Evolutionary conservation across 108 stramenopile species (phyloP).

Genomic region (Conticribra guillardii): DNA sequence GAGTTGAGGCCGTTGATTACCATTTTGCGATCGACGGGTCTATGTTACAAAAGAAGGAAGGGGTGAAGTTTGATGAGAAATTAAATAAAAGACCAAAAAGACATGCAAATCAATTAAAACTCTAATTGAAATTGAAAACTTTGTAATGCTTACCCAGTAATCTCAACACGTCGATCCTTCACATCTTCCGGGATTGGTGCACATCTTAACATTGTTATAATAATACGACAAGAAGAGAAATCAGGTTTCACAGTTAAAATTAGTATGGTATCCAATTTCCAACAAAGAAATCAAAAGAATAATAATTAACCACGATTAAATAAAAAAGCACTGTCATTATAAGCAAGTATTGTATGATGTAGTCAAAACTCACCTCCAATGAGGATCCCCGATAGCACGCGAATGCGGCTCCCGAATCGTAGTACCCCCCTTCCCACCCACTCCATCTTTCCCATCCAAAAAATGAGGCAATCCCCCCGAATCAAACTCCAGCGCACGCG

Average conservation of each 20-base stretch:
- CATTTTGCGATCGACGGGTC: conserved; percentile 83
- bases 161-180: conserved; percentile 90
- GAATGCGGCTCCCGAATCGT: conserved; percentile 55
- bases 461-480: conserved; percentile 77
- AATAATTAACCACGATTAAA: no score
- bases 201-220: no score
- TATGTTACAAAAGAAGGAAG: background rate
- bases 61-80: background rate
- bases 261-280: no score
- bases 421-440: conserved; percentile 12
- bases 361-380: conserved; percentile 62
- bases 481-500: conserved; percentile 73
- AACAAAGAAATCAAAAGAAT: no score
- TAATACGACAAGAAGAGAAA: no score
- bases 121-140: background rate
- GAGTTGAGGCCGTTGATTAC: conserved; percentile 95
- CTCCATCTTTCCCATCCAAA: conserved; percentile 43
- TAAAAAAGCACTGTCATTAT: no score
- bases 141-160: conserved; percentile 92
- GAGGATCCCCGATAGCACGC: conserved; percentile 63
- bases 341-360: no score
- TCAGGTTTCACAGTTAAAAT: no score
- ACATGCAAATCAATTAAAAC: background rate
- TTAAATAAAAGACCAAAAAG: background rate
- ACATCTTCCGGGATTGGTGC: conserved; percentile 85